A percentile compares a stretch with the other conserved stretches of the same genome.
These are phyloP conservation scores for Pseudonitzschia multiseries DNA, from an alignment of 108 stramenopile species.

Conservation along the genomic window DNA sequence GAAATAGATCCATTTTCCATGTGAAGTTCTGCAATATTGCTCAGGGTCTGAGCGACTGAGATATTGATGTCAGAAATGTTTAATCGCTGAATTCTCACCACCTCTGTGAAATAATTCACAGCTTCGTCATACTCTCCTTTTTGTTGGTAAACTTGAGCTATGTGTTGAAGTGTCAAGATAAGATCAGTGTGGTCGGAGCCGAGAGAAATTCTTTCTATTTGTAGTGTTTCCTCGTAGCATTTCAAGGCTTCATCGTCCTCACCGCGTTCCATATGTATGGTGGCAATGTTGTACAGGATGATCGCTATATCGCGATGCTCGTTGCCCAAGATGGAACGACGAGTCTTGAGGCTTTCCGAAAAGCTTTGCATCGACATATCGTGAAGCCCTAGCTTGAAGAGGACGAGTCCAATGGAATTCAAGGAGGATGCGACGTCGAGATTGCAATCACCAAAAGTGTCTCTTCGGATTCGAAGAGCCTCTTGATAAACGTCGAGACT, in stretches of 20 bases:
- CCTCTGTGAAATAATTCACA: conserved; percentile 35
- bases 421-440: conserved; percentile 63
- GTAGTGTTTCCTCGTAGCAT: conserved; percentile 56
- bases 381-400: conserved; percentile 57
- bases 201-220: conserved; percentile 50
- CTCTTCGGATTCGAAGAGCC: conserved; percentile 53
- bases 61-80: conserved; percentile 19
- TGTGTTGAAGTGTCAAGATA: conserved; percentile 40
- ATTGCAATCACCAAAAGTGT: conserved; percentile 44
- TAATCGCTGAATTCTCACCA: conserved; percentile 32
- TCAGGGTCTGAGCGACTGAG: conserved; percentile 44
- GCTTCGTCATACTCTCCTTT: conserved; percentile 42
- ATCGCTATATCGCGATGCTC: conserved; percentile 61
- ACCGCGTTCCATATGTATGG: conserved; percentile 54
- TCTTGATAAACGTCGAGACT: conserved; percentile 58
- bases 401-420: conserved; percentile 65
- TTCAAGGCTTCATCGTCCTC: conserved; percentile 59
- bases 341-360: conserved; percentile 52
- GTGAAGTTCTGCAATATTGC: conserved; percentile 63
- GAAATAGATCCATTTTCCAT: conserved; percentile 42
- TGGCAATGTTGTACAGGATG: conserved; percentile 68
- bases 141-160: conserved; percentile 43
- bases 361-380: conserved; percentile 57
- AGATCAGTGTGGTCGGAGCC: conserved; percentile 51
- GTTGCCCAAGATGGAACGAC: conserved; percentile 37